phyloP scores from a whole-genome alignment of 345 rosid species.

The Passiflora organensis region DNA sequence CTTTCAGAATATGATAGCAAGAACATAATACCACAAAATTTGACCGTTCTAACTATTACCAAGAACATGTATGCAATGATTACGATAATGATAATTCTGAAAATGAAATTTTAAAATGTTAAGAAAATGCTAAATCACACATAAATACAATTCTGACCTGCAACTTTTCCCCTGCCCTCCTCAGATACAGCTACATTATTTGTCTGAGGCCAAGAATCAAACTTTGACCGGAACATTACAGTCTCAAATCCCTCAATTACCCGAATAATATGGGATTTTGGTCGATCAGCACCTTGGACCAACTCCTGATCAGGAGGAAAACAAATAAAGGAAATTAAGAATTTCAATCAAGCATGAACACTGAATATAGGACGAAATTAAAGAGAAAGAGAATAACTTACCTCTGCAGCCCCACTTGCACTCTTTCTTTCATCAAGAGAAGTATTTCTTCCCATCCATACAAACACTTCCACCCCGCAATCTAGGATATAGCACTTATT shows the following conservation, averaged over 20 bases:
- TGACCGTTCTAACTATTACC: too few relatives aligned
- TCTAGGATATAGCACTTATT: constrained; percentile 81
- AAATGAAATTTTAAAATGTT: too few relatives aligned
- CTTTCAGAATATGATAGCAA: too few relatives aligned
- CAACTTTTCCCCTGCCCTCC: constrained; percentile 89
- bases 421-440: constrained; percentile 60
- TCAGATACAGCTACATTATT: constrained; percentile 53
- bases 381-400: constrained; percentile 30
- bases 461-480: constrained; percentile 53
- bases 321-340: constrained; percentile 39
- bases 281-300: constrained; percentile 53
- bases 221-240: constrained; percentile 53
- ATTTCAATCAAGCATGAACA: constrained; percentile 15
- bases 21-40: too few relatives aligned
- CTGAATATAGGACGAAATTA: too few relatives aligned
- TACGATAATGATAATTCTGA: too few relatives aligned
- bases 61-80: too few relatives aligned
- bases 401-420: constrained; percentile 66
- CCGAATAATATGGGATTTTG: constrained; percentile 49
- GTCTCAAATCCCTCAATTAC: constrained; percentile 78
- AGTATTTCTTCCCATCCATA: constrained; percentile 84
- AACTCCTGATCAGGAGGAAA: constrained; percentile 55
- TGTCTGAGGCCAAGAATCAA: constrained; percentile 62
- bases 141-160: too few relatives aligned
- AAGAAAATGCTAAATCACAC: too few relatives aligned